These are phyloP conservation scores for Neospermospora avenae DNA, from an alignment of 2,329 filamentous ascomycete species.

Conservation along the genomic window DNA sequence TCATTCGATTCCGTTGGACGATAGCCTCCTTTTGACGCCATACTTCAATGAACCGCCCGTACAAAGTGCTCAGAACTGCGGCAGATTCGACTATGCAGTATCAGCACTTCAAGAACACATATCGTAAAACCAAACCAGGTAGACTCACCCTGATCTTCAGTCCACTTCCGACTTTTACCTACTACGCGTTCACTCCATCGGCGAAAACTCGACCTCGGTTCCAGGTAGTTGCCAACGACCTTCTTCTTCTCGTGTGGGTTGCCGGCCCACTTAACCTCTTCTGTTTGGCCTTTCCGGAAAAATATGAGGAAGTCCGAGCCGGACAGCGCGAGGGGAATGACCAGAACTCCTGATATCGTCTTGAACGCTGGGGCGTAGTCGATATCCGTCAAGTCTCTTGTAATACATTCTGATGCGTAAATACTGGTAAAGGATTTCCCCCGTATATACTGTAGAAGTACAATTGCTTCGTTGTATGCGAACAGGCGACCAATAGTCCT, in stretches of 20 bases:
- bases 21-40: conserved; percentile 26
- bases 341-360: conserved; percentile 20
- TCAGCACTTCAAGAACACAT: background rate
- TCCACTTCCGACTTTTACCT: conserved; percentile 25
- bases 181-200: conserved; percentile 25
- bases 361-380: conserved; percentile 7
- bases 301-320: conserved; percentile 26
- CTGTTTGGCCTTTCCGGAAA: conserved; percentile 22
- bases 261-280: conserved; percentile 26
- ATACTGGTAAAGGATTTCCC: conserved; percentile 15
- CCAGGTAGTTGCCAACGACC: conserved; percentile 16
- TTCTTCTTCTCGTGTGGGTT: conserved; percentile 25
- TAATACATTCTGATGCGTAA: conserved; percentile 18
- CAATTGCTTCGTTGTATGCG: conserved; percentile 25
- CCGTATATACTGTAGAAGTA: conserved; percentile 24
- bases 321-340: conserved; percentile 20
- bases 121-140: background rate
- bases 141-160: conserved; percentile 23
- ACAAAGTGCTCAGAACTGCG: conserved; percentile 22
- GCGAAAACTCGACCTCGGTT: conserved; percentile 23
- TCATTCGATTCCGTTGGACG: conserved; percentile 23
- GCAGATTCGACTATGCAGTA: conserved; percentile 23
- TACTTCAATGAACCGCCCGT: conserved; percentile 26
- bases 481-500: conserved; percentile 24
- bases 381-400: conserved; percentile 21